phyloP scores from a whole-genome alignment of 768 basidiomycete species.

The Clitopilus hobsonii region DNA sequence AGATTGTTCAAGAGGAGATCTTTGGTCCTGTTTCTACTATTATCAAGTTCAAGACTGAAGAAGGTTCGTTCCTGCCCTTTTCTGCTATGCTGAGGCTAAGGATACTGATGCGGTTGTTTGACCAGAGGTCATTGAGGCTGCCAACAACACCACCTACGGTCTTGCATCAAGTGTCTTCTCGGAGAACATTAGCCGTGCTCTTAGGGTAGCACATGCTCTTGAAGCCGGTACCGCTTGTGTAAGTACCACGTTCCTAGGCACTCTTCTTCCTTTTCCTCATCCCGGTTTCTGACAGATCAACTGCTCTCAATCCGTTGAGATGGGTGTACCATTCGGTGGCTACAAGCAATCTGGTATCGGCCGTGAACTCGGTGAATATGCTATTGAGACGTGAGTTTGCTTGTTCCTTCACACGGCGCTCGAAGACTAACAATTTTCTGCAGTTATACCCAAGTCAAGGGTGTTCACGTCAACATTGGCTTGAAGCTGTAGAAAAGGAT shows the following conservation, averaged over 20 bases:
- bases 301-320: slow-evolving; percentile 10
- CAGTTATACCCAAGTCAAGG: slow-evolving; percentile 48
- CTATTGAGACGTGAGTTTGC: slow-evolving; percentile 16
- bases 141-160: slow-evolving; percentile 16
- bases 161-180: slow-evolving; percentile 17
- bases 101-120: too few relatives aligned
- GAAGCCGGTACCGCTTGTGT: slow-evolving; percentile 19
- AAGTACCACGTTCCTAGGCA: background rate
- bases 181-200: slow-evolving; percentile 14
- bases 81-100: slow-evolving; percentile 17
- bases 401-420: background rate
- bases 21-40: slow-evolving; percentile 76
- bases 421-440: background rate
- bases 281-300: slow-evolving; percentile 13
- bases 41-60: slow-evolving; percentile 62
- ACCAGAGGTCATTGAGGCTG: slow-evolving; percentile 18
- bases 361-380: slow-evolving; percentile 21
- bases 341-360: slow-evolving; percentile 23
- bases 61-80: slow-evolving; percentile 20
- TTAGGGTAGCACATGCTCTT: slow-evolving; percentile 18
- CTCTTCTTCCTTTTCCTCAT: background rate
- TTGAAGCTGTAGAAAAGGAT: slow-evolving; percentile 9
- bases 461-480: slow-evolving; percentile 51
- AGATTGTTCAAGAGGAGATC: slow-evolving; percentile 65
- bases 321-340: slow-evolving; percentile 20